Evolutionary conservation across 441 rosid species (phyloP).

Genomic region (Viola pubescens): DNA sequence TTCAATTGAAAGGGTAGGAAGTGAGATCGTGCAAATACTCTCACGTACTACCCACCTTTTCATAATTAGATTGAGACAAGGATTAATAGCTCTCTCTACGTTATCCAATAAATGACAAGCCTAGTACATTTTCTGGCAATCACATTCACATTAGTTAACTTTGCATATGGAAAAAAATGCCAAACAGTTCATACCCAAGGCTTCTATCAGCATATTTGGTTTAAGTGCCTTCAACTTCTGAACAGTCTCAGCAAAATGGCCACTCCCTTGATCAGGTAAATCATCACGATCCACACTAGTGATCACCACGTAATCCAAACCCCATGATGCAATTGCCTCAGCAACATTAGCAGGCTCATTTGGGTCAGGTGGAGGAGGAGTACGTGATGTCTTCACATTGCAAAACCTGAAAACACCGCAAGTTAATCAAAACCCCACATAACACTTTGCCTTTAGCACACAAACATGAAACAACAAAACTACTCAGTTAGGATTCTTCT

Average conservation of each 20-base stretch:
- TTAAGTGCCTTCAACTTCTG: conserved; percentile 70
- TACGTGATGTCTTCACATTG: conserved; percentile 90
- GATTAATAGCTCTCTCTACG: too few species aligned
- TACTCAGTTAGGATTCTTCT: too few species aligned
- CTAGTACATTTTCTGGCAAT: too few species aligned
- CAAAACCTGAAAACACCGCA: conserved; percentile 46
- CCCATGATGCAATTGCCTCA: conserved; percentile 97
- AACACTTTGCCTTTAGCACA: background rate
- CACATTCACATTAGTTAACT: too few species aligned
- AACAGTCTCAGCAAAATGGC: conserved; percentile 78
- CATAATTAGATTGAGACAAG: too few species aligned
- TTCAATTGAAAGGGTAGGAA: too few species aligned
- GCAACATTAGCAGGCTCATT: conserved; percentile 83
- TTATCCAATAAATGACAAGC: too few species aligned
- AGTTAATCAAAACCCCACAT: background rate
- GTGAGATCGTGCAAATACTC: too few species aligned
- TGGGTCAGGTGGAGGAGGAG: conserved; percentile 93
- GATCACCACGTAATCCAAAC: conserved; percentile 89
- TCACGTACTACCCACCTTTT: too few species aligned
- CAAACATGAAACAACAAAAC: background rate
- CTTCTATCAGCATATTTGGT: conserved; percentile 86
- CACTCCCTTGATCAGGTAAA: conserved; percentile 87
- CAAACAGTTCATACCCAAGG: conserved; percentile 51
- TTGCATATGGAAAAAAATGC: background rate
- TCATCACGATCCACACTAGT: conserved; percentile 97